A percentile compares a stretch with the other conserved stretches of the same genome.
These are phyloP conservation scores for Yamagishiella unicocca DNA, from an alignment of 139 green algal genomes.

Conservation along the genomic window DNA sequence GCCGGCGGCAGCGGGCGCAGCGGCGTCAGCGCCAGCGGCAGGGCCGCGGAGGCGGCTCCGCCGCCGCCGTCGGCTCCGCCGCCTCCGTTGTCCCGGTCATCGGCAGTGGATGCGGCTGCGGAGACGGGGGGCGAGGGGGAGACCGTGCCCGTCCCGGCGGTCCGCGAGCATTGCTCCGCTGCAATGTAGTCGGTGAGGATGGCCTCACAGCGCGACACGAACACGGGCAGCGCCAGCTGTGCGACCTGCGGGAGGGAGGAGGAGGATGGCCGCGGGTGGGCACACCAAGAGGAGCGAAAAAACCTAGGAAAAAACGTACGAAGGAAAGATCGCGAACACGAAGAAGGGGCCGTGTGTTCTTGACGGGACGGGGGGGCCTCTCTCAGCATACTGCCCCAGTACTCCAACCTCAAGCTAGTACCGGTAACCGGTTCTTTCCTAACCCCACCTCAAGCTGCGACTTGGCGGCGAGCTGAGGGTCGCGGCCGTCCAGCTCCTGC, in stretches of 20 bases:
- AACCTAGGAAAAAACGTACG: too few species aligned
- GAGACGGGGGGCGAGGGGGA: neutral
- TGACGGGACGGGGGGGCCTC: too few species aligned
- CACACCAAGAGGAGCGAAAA: too few species aligned
- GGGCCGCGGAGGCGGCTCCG: neutral
- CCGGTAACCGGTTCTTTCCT: too few species aligned
- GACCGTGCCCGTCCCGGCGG: neutral
- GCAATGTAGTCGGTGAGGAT: slow-evolving; percentile 16
- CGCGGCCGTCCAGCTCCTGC: neutral
- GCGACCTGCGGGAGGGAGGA: slow-evolving; percentile 56
- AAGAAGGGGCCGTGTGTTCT: too few species aligned
- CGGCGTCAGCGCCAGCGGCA: neutral
- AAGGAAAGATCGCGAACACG: too few species aligned
- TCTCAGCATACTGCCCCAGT: too few species aligned
- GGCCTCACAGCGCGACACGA: slow-evolving; percentile 72
- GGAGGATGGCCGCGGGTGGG: neutral
- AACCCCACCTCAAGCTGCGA: slow-evolving; percentile 64
- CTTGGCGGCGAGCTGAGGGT: neutral
- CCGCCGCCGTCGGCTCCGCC: neutral
- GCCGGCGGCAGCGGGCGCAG: neutral
- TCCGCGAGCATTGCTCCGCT: neutral
- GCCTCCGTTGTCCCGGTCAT: neutral
- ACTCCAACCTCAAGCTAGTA: too few species aligned
- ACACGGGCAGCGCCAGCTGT: slow-evolving; percentile 76
- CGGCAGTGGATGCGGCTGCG: neutral